Percentiles rank a stretch among this genome's conserved stretches.
Evolutionary conservation across 768 basidiomycete genomes (phyloP).

Genomic region (Calvatia gigantea): DNA sequence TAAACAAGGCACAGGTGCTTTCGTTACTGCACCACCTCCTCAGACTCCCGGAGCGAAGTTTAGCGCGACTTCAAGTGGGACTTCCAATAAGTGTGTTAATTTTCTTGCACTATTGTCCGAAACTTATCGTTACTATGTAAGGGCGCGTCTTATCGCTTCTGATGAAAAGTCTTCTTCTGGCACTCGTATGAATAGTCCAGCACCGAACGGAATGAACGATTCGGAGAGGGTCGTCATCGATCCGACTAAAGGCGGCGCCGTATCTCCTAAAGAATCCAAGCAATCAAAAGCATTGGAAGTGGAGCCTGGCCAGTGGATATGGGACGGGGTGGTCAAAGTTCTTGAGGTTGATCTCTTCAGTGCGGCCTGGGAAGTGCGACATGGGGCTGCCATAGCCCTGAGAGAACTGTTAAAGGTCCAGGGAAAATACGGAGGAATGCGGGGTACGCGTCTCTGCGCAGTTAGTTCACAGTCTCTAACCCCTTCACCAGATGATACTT

Average conservation of each 20-base stretch:
- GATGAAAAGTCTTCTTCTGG: constrained; percentile 50
- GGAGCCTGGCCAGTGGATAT: constrained; percentile 73
- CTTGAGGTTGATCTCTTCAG: constrained; percentile 84
- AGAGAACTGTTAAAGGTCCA: constrained; percentile 85
- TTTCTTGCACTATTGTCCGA: background rate
- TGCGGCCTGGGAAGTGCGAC: constrained; percentile 88
- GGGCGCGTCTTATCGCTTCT: constrained; percentile 69
- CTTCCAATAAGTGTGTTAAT: constrained; percentile 52
- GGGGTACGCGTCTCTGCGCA: constrained; percentile 40
- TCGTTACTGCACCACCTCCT: constrained; percentile 71
- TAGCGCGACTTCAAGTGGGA: constrained; percentile 50
- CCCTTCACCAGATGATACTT: constrained; percentile 40
- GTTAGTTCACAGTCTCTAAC: background rate
- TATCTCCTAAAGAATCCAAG: constrained; percentile 73
- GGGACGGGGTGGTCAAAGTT: constrained; percentile 79
- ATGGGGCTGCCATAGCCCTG: constrained; percentile 90
- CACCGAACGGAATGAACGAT: constrained; percentile 36
- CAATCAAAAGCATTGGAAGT: constrained; percentile 79
- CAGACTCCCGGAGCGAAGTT: constrained; percentile 61
- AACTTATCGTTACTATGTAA: constrained; percentile 22
- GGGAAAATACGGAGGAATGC: constrained; percentile 80
- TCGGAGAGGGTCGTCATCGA: constrained; percentile 73
- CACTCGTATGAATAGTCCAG: constrained; percentile 60
- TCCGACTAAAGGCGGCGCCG: constrained; percentile 81
- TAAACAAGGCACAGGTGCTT: constrained; percentile 80